Evolutionary conservation across 2,329 filamentous ascomycete species (phyloP).

Genomic region (Fusarium tricinctum): DNA sequence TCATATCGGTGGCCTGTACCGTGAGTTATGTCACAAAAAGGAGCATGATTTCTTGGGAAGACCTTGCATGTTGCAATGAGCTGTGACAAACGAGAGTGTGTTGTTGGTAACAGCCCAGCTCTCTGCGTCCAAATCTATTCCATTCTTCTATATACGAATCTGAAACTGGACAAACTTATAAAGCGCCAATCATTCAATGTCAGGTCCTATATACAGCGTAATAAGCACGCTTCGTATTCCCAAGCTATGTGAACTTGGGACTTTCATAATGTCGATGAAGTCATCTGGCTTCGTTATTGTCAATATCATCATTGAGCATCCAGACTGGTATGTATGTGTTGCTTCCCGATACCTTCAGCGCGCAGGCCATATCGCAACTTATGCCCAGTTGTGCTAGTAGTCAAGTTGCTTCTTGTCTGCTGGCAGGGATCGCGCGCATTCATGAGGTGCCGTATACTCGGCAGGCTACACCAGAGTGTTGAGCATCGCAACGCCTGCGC

Average conservation of each 20-base stretch:
- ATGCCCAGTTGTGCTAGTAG: background rate
- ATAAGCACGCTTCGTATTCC: slow-evolving; percentile 29
- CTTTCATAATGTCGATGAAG: slow-evolving; percentile 21
- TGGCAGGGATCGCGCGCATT: background rate
- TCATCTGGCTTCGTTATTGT: background rate
- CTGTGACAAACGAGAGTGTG: background rate
- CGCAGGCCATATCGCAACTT: background rate
- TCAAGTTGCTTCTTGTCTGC: background rate
- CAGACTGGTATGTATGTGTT: background rate
- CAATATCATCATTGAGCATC: background rate
- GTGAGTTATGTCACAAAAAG: background rate
- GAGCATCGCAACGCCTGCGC: slow-evolving; percentile 32
- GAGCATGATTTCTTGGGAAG: background rate
- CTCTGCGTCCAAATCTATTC: background rate
- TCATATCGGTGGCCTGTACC: background rate
- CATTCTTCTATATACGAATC: slow-evolving; percentile 18
- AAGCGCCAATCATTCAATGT: slow-evolving; percentile 1
- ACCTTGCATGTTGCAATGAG: background rate
- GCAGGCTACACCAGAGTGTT: slow-evolving; percentile 20
- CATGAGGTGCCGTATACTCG: background rate
- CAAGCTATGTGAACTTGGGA: slow-evolving; percentile 1
- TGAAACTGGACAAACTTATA: slow-evolving; percentile 4
- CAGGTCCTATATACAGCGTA: slow-evolving; percentile 23
- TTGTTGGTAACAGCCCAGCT: background rate
- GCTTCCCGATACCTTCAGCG: background rate